phyloP scores from a whole-genome alignment of 2,329 filamentous ascomycete genomes.

The Zarea fungicola region DNA sequence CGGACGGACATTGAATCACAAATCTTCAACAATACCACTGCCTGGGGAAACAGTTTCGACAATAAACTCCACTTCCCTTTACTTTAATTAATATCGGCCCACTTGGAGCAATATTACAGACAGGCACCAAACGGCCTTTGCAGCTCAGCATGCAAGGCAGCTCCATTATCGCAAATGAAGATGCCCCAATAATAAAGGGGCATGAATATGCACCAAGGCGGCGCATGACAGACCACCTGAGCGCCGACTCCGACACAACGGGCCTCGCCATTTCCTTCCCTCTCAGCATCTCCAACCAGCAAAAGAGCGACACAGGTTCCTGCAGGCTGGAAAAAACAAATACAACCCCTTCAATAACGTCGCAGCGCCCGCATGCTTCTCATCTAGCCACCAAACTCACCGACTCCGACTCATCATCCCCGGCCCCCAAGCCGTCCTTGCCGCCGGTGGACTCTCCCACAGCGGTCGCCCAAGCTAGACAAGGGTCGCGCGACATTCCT shows the following conservation, averaged over 20 bases:
- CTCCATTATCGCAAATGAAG: slow-evolving; percentile 2
- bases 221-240: slow-evolving; percentile 1
- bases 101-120: slow-evolving; percentile 7
- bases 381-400: neutral
- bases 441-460: slow-evolving; percentile 2
- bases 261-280: slow-evolving; percentile 4
- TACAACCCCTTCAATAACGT: neutral
- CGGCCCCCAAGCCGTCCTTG: neutral
- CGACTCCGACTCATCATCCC: slow-evolving; percentile 7
- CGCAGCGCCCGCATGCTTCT: neutral
- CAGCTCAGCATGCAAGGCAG: slow-evolving; percentile 8
- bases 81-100: slow-evolving; percentile 11
- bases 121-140: slow-evolving; percentile 2
- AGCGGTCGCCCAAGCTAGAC: slow-evolving; percentile 9
- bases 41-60: neutral
- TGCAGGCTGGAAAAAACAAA: neutral
- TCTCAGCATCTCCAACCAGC: neutral
- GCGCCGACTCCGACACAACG: neutral
- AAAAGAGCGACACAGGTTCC: slow-evolving; percentile 1
- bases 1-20: neutral
- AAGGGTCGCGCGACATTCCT: slow-evolving; percentile 8
- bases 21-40: neutral
- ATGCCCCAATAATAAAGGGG: slow-evolving; percentile 6
- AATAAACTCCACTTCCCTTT: slow-evolving; percentile 2
- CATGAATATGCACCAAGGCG: slow-evolving; percentile 9